Evolutionary conservation across 2,329 filamentous ascomycete species (phyloP), one percentile per base, ranked within the genome.

Genomic region (Nigrospora oryzae): DNA sequence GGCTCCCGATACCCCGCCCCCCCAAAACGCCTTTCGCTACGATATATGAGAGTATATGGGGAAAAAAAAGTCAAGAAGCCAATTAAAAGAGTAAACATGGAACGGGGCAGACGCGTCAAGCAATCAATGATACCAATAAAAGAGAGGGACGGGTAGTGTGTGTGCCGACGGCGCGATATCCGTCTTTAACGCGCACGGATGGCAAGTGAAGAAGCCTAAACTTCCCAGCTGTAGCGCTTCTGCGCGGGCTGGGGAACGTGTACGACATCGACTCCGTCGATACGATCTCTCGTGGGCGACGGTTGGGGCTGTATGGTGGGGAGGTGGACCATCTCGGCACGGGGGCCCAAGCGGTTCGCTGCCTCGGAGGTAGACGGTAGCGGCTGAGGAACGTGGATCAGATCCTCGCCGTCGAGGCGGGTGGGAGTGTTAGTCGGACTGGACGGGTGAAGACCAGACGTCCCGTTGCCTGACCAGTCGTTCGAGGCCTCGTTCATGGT

Each of bases 401-500:
- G 36, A 13, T 45, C 46, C 14, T 23, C 17, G 11, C 43, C 41
- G 33, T 40, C 46, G 8, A 45, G 32, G 31, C 46, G 15, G 42
- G 30, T 32, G 14, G 19, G 31, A 28, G 41, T 36, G 23, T 28
- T 7, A 5, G 8, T 7, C 23, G 23, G 8, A 2, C 10, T 7
- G 8, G 23, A 10, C 23, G 23, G 23, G 5, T 28, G 23, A 2
- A n/a, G 13, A 46, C 36, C 2, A 49, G 47, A 0, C 46, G 49
- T 5, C 36, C 51, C 15, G 51, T 56, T 16, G 52, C 43, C 40
- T 51, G 23, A 28, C 40, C 28, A 59, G 56, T 28, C 23, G 23
- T 28, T 7, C 23, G 23, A 28, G 23, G 23, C 70, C 49, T 80
- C 73, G 19, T 79, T 71, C 11, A 75, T 68, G 0, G 76, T 80